These are phyloP conservation scores for Rhodosporidiobolus odoratus DNA, from an alignment of 768 basidiomycete genomes.

Conservation along the genomic window DNA sequence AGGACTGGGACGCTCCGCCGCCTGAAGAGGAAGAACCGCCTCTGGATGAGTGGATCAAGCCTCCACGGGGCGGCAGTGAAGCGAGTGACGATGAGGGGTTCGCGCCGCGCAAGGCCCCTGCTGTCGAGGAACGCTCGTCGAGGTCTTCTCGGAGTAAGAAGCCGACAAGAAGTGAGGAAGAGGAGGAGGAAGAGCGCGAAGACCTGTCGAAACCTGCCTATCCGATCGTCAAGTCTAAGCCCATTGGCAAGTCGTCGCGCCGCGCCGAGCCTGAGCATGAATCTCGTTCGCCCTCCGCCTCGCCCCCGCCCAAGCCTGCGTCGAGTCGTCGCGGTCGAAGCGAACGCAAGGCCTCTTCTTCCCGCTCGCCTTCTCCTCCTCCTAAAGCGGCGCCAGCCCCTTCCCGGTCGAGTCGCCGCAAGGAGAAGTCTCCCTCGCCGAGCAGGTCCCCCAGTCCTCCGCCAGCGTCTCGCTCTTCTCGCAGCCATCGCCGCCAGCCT, in stretches of 20 bases:
- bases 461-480: background rate
- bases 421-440: background rate
- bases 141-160: background rate
- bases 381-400: background rate
- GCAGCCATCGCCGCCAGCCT: background rate
- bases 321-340: background rate
- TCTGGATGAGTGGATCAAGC: background rate
- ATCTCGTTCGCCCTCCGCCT: background rate
- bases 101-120: background rate
- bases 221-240: slow-evolving; percentile 23
- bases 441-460: background rate
- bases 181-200: background rate
- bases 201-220: slow-evolving; percentile 4
- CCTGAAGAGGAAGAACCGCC: background rate
- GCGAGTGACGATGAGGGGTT: background rate
- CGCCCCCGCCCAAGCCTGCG: background rate
- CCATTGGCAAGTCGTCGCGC: slow-evolving; percentile 6
- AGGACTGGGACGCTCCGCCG: background rate
- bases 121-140: background rate
- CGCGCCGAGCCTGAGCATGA: background rate
- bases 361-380: slow-evolving; percentile 3
- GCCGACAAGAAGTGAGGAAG: background rate
- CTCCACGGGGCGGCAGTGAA: background rate
- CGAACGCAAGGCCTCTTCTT: background rate
- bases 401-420: background rate